Evolutionary conservation across 1,139 yeast species (phyloP).

Genomic region (Zygosaccharomyces sapae): DNA sequence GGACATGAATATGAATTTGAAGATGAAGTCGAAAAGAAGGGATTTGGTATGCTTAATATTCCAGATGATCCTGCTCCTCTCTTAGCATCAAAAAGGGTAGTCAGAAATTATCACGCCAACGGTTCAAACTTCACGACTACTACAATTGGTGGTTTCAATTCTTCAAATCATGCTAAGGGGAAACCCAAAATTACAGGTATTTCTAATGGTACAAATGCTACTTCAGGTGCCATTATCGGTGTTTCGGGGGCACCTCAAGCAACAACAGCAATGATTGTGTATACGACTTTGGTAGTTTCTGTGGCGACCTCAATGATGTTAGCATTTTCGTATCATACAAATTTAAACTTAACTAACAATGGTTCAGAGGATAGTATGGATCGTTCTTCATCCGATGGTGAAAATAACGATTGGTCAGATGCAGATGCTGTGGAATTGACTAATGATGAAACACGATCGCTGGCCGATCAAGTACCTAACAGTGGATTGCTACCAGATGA

Average conservation of each 20-base stretch:
- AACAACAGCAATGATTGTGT: constrained; percentile 11
- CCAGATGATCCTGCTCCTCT: constrained; percentile 9
- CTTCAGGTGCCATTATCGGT: background rate
- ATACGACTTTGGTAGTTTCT: constrained; percentile 10
- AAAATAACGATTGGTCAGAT: constrained; percentile 8
- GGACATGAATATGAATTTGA: background rate
- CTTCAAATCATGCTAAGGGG: background rate
- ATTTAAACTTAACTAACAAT: background rate
- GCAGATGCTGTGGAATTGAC: constrained; percentile 7
- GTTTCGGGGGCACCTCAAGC: constrained; percentile 13
- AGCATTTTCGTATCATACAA: constrained; percentile 10
- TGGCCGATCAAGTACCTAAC: constrained; percentile 6
- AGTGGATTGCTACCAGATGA: constrained; percentile 4
- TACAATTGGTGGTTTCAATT: background rate
- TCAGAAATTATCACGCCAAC: background rate
- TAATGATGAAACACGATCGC: constrained; percentile 5
- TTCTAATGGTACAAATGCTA: background rate
- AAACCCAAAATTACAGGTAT: background rate
- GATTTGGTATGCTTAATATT: constrained; percentile 4
- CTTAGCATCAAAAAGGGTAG: constrained; percentile 3
- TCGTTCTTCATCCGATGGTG: constrained; percentile 4
- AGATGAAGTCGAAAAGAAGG: too few species aligned
- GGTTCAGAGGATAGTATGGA: constrained; percentile 3
- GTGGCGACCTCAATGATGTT: constrained; percentile 11
- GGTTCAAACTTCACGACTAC: constrained; percentile 2